Evolutionary conservation across 148 eudicot species (phyloP), one percentile per base, ranked within the genome.

Genomic region (Gaultheria prostrata): DNA sequence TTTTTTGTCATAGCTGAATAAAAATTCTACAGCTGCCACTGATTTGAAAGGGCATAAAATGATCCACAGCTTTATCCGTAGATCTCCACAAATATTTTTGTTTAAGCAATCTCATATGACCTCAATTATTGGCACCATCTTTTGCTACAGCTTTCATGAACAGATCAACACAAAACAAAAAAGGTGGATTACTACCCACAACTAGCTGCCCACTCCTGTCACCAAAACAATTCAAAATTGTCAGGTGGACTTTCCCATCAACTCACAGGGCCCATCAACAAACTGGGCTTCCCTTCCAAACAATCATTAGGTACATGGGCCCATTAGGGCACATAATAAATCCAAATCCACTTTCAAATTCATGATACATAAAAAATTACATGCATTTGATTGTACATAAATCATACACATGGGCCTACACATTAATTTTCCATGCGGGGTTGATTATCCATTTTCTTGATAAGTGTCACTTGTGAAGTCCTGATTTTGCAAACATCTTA

Each of bases 181-280:
- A n/a, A 67, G 72, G 53, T 8, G 10, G 39, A 67, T 14, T 63
- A 63, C 70, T 28, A 28, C 18, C 18, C 72, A 13, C 72, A 67
- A 5, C 72, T 67, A 67, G 72, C 72, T 67, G 72, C 72, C 72
- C 72, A 30, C 39, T 28, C 33, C 72, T 67, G 35, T 67, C 72
- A 14, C 63, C 61, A 77, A 28, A 77, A 77, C 4, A 46, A 77
- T 28, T 51, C 57, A 54, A 51, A 49, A 51, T 77, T n/a, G 78
- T 30, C 20, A 50, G 80, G 63, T 56, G 30, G 80, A 46, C 61
- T 67, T 65, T 49, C 57, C 76, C 76, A 65, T 46, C 83, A 49
- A 67, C 24, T 18, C 17, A 48, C 15, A 28, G 76, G 76, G 50
- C 83, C 76, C 20, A 46, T 28, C 0, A 67, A 15, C 26, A 48